Base-by-base conservation (phyloP, 805 yeast genomes). In the Clavispora vitiphila region DNA sequence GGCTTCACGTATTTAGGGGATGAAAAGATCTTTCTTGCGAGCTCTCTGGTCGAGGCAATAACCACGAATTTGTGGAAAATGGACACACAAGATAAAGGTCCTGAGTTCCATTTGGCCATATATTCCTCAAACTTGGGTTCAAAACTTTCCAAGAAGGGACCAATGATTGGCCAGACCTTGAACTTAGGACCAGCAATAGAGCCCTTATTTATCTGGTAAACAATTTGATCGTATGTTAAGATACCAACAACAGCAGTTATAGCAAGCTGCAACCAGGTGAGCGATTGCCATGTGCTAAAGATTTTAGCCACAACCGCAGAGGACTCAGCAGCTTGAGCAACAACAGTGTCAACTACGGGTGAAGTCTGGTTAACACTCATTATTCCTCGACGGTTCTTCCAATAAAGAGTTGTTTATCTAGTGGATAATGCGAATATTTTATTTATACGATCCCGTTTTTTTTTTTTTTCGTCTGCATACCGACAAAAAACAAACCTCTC, bases 31-130 rank as follows among this genome's bases (percentile, higher is more conserved):
- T 52, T 52, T 18, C 56, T 40, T 4, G 56, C 51, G 21, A 52
- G 50, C 18, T 52, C 56, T 18, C 54, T 39, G 20, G 53, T 42
- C 7, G 50, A 44, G 3, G 56, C 56, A 37, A 52, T 52, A 58
- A 93, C 95, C 32, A 93, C 99, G 58, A 91, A 91, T 69, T 93
- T 93, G 73, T 93, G 99, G 76, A 93, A 93, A 47, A 93, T 93
- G 2, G 97, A 90, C 37, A 93, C 99, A 72, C 99, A 93, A 11
- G 96, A 85, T 42, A 93, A 72, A 11, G 91, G 93, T 47, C 99
- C 99, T 6, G 93, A 82, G 55, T 78, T 80, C 99, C 99, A 93
- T 64, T 93, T 93, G 38, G 86, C 86, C 62, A 79, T 72, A 64
- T 93, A 93, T 58, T 85, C 96, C 58, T 86, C 96, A 61, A 93